These are phyloP conservation scores for Fusarium ambrosium DNA, from an alignment of 2,329 filamentous ascomycete species.

Conservation along the genomic window DNA sequence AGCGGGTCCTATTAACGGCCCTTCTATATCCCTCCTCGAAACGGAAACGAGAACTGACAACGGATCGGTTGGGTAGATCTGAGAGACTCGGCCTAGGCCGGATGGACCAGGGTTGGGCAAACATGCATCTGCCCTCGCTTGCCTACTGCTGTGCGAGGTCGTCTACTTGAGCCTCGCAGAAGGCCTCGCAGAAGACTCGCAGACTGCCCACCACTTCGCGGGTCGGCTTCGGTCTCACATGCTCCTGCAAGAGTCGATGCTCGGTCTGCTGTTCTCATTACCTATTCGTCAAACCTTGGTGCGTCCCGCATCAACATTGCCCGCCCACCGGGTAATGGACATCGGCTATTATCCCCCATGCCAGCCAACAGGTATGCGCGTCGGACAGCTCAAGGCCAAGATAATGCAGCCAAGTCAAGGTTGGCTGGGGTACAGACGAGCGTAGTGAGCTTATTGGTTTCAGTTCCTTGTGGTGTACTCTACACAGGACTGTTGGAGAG, in stretches of 20 bases:
- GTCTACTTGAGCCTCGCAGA: conserved; percentile 19
- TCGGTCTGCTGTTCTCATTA: not conserved
- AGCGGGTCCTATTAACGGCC: conserved; percentile 13
- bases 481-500: conserved; percentile 14
- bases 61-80: conserved; percentile 38
- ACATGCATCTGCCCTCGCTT: conserved; percentile 13
- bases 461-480: conserved; percentile 14
- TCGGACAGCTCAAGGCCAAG: conserved; percentile 1
- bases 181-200: conserved; percentile 7
- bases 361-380: not conserved
- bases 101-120: conserved; percentile 22
- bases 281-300: conserved; percentile 8
- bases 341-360: conserved; percentile 17
- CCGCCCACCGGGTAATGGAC: conserved; percentile 12
- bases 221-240: conserved; percentile 25
- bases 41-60: conserved; percentile 23
- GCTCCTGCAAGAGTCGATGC: conserved; percentile 5
- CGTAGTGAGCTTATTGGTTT: conserved; percentile 5
- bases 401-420: not conserved
- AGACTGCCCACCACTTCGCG: conserved; percentile 20
- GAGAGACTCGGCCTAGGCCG: conserved; percentile 18
- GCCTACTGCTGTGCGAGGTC: conserved; percentile 20
- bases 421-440: conserved; percentile 5
- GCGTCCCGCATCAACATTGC: conserved; percentile 1
- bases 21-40: conserved; percentile 11